Percentiles rank a stretch among this genome's conserved stretches.
Evolutionary conservation across 2,329 filamentous ascomycete species (phyloP).

Genomic region (Pseudocercospora eumusae): DNA sequence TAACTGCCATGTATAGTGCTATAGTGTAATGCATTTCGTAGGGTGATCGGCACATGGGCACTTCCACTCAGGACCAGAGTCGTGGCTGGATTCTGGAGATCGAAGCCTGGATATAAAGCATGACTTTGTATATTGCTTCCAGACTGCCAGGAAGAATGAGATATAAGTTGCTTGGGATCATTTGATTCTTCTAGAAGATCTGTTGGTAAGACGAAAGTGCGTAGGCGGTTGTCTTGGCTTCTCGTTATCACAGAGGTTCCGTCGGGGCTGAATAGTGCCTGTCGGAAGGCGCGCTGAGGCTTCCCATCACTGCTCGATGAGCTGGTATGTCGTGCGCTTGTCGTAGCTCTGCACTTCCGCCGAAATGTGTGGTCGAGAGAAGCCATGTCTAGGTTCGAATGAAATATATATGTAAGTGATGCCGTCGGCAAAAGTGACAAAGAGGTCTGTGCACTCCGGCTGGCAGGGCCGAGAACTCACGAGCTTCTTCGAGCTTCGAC

Average conservation of each 20-base stretch:
- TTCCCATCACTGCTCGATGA: neutral
- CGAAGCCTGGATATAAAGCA: slow-evolving; percentile 57
- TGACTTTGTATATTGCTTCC: slow-evolving; percentile 54
- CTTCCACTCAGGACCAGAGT: slow-evolving; percentile 55
- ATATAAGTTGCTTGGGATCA: slow-evolving; percentile 43
- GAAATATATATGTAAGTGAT: too few species aligned
- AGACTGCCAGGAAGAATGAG: slow-evolving; percentile 52
- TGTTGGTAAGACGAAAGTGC: slow-evolving; percentile 57
- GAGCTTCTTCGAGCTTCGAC: slow-evolving; percentile 17
- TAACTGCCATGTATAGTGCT: slow-evolving; percentile 52
- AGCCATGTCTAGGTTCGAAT: slow-evolving; percentile 11
- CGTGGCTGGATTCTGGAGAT: slow-evolving; percentile 52
- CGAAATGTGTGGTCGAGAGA: neutral
- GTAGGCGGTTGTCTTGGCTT: slow-evolving; percentile 53
- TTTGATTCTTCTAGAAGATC: slow-evolving; percentile 49
- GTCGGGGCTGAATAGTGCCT: slow-evolving; percentile 54
- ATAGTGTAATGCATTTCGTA: slow-evolving; percentile 57
- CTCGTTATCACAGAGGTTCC: slow-evolving; percentile 60
- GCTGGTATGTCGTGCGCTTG: slow-evolving; percentile 26
- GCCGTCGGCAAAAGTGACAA: slow-evolving; percentile 6
- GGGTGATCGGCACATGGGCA: slow-evolving; percentile 57
- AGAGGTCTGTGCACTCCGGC: slow-evolving; percentile 2
- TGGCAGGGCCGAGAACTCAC: slow-evolving; percentile 9
- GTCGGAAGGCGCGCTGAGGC: slow-evolving; percentile 47
- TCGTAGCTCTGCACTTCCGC: slow-evolving; percentile 32